phyloP scores from a whole-genome alignment of 108 stramenopile genomes.

The Pseudonitzschia multistriata region DNA sequence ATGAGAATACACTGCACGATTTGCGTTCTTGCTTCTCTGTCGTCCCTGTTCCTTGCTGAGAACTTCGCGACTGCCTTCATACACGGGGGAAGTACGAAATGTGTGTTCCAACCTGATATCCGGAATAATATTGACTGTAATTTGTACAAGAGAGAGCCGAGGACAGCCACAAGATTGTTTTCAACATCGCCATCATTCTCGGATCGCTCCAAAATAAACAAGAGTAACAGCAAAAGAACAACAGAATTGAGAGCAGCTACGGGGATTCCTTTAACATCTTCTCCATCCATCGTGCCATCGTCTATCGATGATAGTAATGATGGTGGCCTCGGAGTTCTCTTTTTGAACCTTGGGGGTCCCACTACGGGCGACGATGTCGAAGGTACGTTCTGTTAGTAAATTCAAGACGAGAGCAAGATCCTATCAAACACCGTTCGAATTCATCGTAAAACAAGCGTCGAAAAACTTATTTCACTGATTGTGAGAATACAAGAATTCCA shows the following conservation, averaged over 20 bases:
- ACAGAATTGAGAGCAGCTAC: slow-evolving; percentile 18
- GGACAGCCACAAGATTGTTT: background rate
- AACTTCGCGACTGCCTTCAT: background rate
- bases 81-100: background rate
- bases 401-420: background rate
- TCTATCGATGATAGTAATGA: slow-evolving; percentile 21
- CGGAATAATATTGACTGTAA: background rate
- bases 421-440: background rate
- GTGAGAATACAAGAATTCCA: background rate
- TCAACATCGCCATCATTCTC: background rate
- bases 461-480: too few relatives aligned
- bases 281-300: background rate
- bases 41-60: background rate
- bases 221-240: background rate
- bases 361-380: slow-evolving; percentile 90
- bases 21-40: background rate
- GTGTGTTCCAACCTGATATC: background rate
- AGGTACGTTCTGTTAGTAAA: slow-evolving; percentile 40
- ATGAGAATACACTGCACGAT: background rate
- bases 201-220: background rate
- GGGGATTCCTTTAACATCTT: background rate
- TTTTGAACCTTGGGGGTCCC: slow-evolving; percentile 95
- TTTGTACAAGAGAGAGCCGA: background rate
- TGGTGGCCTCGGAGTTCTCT: slow-evolving; percentile 82
- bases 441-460: background rate